phyloP scores from a whole-genome alignment of 805 yeast species.

The Metschnikowia baotianmanensis region DNA sequence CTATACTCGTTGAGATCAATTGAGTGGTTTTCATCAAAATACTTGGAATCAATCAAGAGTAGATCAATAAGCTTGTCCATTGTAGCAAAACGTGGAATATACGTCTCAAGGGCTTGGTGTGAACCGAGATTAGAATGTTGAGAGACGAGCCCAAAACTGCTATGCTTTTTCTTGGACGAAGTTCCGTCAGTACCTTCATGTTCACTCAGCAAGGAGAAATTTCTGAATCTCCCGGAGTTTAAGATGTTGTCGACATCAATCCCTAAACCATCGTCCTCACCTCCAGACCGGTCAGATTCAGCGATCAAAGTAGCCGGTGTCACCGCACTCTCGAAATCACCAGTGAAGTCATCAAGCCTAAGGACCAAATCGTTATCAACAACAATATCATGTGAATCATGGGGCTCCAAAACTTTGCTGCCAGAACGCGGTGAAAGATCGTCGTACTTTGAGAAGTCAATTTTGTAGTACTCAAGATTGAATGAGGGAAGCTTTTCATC shows the following conservation, averaged over 20 bases:
- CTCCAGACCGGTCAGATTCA: neutral
- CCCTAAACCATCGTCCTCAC: constrained; percentile 37
- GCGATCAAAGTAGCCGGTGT: neutral
- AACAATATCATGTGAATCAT: constrained; percentile 24
- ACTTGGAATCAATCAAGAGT: constrained; percentile 64
- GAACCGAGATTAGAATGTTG: constrained; percentile 10
- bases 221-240: constrained; percentile 38
- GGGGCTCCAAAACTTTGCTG: neutral
- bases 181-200: constrained; percentile 11
- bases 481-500: constrained; percentile 31
- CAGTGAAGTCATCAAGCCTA: constrained; percentile 35
- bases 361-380: constrained; percentile 34
- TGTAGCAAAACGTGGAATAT: constrained; percentile 51
- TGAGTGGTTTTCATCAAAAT: constrained; percentile 44
- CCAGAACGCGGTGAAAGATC: constrained; percentile 20
- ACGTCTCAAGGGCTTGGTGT: constrained; percentile 8
- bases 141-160: constrained; percentile 23
- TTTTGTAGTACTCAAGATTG: constrained; percentile 35
- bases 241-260: constrained; percentile 44
- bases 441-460: constrained; percentile 35
- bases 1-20: constrained; percentile 41
- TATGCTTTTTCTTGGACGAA: constrained; percentile 13
- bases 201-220: constrained; percentile 22
- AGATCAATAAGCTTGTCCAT: constrained; percentile 77
- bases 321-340: constrained; percentile 8